These are phyloP conservation scores for Chaetomium olivaceum DNA, from an alignment of 2,329 filamentous ascomycete species.

Conservation along the genomic window DNA sequence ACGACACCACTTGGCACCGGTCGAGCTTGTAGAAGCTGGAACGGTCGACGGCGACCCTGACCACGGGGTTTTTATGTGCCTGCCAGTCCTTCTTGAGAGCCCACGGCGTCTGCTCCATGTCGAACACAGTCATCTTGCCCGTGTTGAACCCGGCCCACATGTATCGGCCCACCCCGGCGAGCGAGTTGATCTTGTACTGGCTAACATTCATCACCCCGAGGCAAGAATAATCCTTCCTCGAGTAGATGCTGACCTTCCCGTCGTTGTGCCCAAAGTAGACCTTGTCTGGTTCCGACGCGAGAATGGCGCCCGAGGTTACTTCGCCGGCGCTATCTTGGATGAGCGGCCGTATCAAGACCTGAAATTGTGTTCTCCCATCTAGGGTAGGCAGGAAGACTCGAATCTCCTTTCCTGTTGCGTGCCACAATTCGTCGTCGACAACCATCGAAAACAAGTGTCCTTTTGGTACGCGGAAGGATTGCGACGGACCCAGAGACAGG, in stretches of 20 bases:
- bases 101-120: slow-evolving; percentile 82
- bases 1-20: slow-evolving; percentile 77
- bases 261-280: slow-evolving; percentile 91
- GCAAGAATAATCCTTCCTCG: slow-evolving; percentile 72
- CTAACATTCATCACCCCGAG: slow-evolving; percentile 82
- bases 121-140: slow-evolving; percentile 90
- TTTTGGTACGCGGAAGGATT: slow-evolving; percentile 74
- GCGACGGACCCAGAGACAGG: slow-evolving; percentile 67
- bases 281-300: slow-evolving; percentile 72
- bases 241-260: slow-evolving; percentile 94
- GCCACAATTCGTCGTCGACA: slow-evolving; percentile 82
- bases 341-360: slow-evolving; percentile 71
- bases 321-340: slow-evolving; percentile 75
- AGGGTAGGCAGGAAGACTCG: slow-evolving; percentile 76
- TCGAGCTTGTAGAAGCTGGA: slow-evolving; percentile 85
- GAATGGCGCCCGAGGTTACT: slow-evolving; percentile 77
- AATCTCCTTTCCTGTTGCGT: slow-evolving; percentile 83
- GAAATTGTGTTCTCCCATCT: slow-evolving; percentile 69
- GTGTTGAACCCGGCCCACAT: slow-evolving; percentile 96
- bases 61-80: slow-evolving; percentile 80
- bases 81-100: slow-evolving; percentile 91
- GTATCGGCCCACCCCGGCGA: slow-evolving; percentile 76
- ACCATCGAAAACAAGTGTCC: slow-evolving; percentile 88
- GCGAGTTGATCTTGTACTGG: slow-evolving; percentile 89
- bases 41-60: slow-evolving; percentile 73